Evolutionary conservation across 192 early-diverging fungal genomes (phyloP).

Genomic region (Backusella tarrabulga): DNA sequence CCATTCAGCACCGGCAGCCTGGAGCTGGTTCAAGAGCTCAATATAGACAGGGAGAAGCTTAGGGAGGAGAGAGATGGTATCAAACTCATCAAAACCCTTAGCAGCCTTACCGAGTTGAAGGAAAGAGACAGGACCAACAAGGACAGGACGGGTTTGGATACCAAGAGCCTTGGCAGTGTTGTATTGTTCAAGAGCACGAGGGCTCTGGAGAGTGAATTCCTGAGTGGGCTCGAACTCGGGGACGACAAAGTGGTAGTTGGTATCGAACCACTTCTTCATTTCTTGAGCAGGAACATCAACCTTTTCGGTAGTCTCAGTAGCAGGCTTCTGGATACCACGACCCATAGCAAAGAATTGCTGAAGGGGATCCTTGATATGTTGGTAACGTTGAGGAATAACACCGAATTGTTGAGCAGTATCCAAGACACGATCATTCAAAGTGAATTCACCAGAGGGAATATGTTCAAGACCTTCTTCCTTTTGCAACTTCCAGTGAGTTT

Average conservation of each 20-base stretch:
- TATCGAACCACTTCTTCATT: slow-evolving; percentile 99
- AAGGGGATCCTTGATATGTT: slow-evolving; percentile 45
- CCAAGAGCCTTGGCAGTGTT: slow-evolving; percentile 90
- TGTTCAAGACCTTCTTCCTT: slow-evolving; percentile 68
- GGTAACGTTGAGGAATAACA: slow-evolving; percentile 60
- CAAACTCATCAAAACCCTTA: slow-evolving; percentile 63
- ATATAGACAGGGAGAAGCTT: slow-evolving; percentile 80
- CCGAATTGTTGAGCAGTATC: slow-evolving; percentile 66
- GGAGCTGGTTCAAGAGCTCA: slow-evolving; percentile 72
- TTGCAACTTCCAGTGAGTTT: slow-evolving; percentile 68
- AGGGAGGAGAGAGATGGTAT: slow-evolving; percentile 73
- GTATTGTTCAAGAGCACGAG: slow-evolving; percentile 83
- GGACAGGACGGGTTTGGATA: slow-evolving; percentile 87
- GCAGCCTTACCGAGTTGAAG: slow-evolving; percentile 83
- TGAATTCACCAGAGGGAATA: slow-evolving; percentile 94
- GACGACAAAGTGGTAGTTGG: slow-evolving; percentile 89
- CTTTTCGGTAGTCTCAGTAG: slow-evolving; percentile 58
- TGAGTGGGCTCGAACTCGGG: slow-evolving; percentile 81
- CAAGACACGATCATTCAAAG: slow-evolving; percentile 78
- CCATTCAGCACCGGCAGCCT: slow-evolving; percentile 74
- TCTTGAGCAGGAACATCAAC: slow-evolving; percentile 93
- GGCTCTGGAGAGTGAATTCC: slow-evolving; percentile 63
- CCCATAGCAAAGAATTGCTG: slow-evolving; percentile 98
- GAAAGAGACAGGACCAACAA: slow-evolving; percentile 91
- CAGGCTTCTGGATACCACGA: slow-evolving; percentile 83